A percentile compares a stretch with the other conserved stretches of the same genome.
These are phyloP conservation scores for Leishmania turanica DNA, from an alignment of 208 protist genomes.

Conservation along the genomic window DNA sequence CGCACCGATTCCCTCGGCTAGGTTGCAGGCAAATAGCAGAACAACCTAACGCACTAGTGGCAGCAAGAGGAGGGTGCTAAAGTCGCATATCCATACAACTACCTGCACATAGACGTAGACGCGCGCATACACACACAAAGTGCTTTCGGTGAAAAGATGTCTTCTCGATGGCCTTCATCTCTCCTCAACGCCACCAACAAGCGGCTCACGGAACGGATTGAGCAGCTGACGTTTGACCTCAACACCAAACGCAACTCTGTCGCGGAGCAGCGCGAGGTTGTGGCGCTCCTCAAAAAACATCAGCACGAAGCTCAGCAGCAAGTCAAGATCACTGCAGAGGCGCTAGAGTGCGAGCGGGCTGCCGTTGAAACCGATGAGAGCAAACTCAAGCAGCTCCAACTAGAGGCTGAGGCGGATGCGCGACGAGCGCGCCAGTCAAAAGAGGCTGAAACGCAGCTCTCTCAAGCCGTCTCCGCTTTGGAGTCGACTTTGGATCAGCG, in stretches of 20 bases:
- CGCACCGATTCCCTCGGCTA: not conserved
- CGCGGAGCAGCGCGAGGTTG: conserved; percentile 44
- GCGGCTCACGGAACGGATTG: conserved; percentile 45
- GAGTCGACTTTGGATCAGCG: conserved; percentile 21
- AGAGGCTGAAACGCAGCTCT: conserved; percentile 23
- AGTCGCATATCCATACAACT: not conserved
- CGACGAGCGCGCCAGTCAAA: conserved; percentile 17
- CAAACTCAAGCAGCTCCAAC: conserved; percentile 28
- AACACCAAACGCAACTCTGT: conserved; percentile 35
- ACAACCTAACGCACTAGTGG: not conserved
- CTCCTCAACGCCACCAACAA: conserved; percentile 74
- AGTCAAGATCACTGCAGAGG: conserved; percentile 19
- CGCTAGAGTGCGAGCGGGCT: conserved; percentile 14
- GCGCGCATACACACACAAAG: not conserved
- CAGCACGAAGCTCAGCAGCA: conserved; percentile 36
- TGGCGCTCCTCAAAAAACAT: conserved; percentile 42
- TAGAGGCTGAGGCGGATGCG: conserved; percentile 26
- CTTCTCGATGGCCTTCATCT: conserved; percentile 49
- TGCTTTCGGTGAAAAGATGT: conserved; percentile 27
- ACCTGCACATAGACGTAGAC: conserved; percentile 16
- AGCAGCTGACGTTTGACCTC: conserved; percentile 33
- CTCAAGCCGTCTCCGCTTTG: conserved; percentile 9
- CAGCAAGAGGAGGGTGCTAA: not conserved
- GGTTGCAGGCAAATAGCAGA: not conserved
- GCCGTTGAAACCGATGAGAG: conserved; percentile 13